phyloP scores from a whole-genome alignment of 2,329 filamentous ascomycete species.

The Colletotrichum tabaci region DNA sequence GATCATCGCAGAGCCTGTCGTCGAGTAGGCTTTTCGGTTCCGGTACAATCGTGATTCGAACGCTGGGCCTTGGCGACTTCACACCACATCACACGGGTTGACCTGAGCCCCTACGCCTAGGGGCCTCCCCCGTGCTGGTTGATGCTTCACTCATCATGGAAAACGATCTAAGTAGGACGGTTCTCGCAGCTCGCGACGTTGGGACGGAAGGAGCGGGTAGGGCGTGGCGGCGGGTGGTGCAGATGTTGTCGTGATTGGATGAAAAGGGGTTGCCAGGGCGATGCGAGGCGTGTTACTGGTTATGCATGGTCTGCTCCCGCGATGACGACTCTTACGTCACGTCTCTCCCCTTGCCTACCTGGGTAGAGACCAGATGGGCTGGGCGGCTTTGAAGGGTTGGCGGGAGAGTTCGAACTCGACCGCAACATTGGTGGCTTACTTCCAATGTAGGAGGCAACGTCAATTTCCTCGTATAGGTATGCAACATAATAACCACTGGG shows the following conservation, averaged over 20 bases:
- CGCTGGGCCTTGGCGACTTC: neutral
- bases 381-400: too few species aligned
- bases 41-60: neutral
- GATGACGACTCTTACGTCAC: neutral
- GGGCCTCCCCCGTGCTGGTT: constrained; percentile 2
- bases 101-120: constrained; percentile 3
- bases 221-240: neutral
- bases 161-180: neutral
- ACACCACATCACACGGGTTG: neutral
- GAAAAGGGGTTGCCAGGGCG: neutral
- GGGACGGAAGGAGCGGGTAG: neutral
- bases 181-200: neutral
- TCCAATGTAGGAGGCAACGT: too few species aligned
- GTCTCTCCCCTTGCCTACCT: too few species aligned
- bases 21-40: neutral
- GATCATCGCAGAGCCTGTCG: constrained; percentile 8
- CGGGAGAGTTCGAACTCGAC: too few species aligned
- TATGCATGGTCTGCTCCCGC: neutral
- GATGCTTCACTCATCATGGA: neutral
- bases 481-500: too few species aligned
- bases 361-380: neutral
- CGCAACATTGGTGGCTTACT: too few species aligned
- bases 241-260: neutral
- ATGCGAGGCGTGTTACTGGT: neutral
- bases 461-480: too few species aligned